These are phyloP conservation scores for Takakia lepidozioides DNA, from an alignment of 225 moss, liverwort and hornwort genomes.

Conservation along the genomic window DNA sequence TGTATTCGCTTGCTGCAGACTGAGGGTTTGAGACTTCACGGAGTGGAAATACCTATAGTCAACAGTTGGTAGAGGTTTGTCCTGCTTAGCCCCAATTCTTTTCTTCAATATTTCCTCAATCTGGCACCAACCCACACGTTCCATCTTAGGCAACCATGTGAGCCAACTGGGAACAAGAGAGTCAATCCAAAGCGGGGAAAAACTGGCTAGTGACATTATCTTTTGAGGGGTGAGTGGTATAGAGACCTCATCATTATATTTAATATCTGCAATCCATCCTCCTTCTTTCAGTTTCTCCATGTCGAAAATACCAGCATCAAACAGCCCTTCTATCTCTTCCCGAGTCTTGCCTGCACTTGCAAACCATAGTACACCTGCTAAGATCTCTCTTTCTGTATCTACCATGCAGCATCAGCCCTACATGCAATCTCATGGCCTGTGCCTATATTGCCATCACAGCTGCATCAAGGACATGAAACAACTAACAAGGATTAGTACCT, in stretches of 20 bases:
- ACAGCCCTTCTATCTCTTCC: slow-evolving; percentile 69
- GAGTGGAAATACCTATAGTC: slow-evolving; percentile 85
- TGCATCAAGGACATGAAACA: no score
- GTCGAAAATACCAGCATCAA: slow-evolving; percentile 69
- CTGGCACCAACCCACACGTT: slow-evolving; percentile 19
- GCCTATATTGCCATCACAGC: no score
- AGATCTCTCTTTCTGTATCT: neutral
- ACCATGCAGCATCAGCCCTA: no score
- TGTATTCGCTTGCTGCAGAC: no score
- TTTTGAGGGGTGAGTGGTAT: no score
- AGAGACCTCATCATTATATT: slow-evolving; percentile 86
- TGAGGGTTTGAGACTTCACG: no score
- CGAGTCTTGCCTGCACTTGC: slow-evolving; percentile 55
- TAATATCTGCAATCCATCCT: slow-evolving; percentile 90
- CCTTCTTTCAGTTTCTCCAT: slow-evolving; percentile 68
- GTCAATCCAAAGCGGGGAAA: no score
- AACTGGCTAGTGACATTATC: no score
- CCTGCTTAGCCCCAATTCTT: slow-evolving; percentile 53
- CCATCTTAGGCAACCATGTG: neutral
- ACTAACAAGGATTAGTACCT: no score
- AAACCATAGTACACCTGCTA: neutral
- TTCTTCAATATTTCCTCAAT: slow-evolving; percentile 85
- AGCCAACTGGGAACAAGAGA: no score
- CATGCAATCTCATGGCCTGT: no score
- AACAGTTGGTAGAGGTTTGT: slow-evolving; percentile 61